Evolutionary conservation across 2,329 filamentous ascomycete species (phyloP), one percentile per base, ranked within the genome.

Genomic region (Penicillium freii): DNA sequence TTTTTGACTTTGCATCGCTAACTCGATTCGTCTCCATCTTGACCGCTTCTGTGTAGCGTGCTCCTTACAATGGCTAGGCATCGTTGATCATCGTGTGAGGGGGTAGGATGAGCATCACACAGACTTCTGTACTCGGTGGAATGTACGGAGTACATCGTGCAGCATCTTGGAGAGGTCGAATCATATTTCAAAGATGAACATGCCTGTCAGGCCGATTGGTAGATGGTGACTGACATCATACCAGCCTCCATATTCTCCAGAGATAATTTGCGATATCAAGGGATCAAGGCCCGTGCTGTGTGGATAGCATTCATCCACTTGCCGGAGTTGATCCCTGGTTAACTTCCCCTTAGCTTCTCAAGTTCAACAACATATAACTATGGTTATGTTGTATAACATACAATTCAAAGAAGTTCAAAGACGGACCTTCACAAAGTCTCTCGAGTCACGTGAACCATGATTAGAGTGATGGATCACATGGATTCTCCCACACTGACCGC

Each of bases 11-110:
- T 40, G 38, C 42, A 40, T 45, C 36, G 34, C 31, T 25, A 46
- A 46, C 49, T 54, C 31, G 17, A 44, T 59, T 45, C 3, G 31
- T 60, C 49, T 34, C 34, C 40, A 51, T 45, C 29, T 42, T 61
- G 59, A 61, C 59, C 59, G 59, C 57, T 52, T 17, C 39, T 46
- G 17, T 52, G 39, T 39, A 21, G 15, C 23, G 17, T 23, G n/a
- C 5, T 47, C 45, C 29, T 25, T 34, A 8, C 19, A 34, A 33
- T 34, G 44, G 17, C 27, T 27, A n/a, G 23, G 23, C 2, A 43
- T n/a, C 17, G 11, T 21, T 38, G 17, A 34, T n/a, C 33, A 38
- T 19, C 23, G 19, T 19, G 25, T 42, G n/a, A 51, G 25, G 34
- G 19, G 19, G 48, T 23, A 34, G 17, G 46, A 36, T 23, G 38